These are phyloP conservation scores for Baorangia bicolor DNA, from an alignment of 768 basidiomycete species.

Conservation along the genomic window DNA sequence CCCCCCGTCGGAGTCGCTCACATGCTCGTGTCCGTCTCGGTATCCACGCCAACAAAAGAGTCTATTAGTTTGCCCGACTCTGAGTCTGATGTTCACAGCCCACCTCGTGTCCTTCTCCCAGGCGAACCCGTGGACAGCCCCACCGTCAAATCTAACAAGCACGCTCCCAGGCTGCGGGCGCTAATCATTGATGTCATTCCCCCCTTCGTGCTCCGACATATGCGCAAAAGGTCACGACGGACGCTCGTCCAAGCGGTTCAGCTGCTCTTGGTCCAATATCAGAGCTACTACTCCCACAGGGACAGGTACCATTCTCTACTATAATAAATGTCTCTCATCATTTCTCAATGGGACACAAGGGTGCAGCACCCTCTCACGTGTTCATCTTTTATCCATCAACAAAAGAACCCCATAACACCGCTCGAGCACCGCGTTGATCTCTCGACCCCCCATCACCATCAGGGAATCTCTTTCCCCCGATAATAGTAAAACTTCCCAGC, in stretches of 20 bases:
- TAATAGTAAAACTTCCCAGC: slow-evolving; percentile 12
- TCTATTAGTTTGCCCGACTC: not conserved
- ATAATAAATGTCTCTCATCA: not conserved
- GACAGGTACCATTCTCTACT: not conserved
- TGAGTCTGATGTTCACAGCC: not conserved
- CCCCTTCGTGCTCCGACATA: not conserved
- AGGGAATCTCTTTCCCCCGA: slow-evolving; percentile 1
- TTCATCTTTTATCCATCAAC: not conserved
- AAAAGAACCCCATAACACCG: not conserved
- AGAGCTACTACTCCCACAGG: not conserved
- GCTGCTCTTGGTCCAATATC: not conserved
- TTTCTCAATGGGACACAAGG: not conserved
- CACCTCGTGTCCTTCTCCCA: not conserved
- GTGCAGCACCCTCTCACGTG: not conserved
- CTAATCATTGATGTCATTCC: slow-evolving; percentile 12
- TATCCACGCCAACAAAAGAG: not conserved
- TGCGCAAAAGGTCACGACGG: not conserved
- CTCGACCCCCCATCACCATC: not conserved
- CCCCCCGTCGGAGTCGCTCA: not conserved
- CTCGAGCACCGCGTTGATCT: not conserved
- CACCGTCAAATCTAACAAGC: not conserved
- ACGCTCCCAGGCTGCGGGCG: slow-evolving; percentile 11
- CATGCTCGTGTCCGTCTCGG: not conserved
- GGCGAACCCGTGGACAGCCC: not conserved
- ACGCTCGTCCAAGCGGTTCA: not conserved